These are phyloP conservation scores for Ophiostoma pallidulum DNA, from an alignment of 2,329 filamentous ascomycete species.

Conservation along the genomic window DNA sequence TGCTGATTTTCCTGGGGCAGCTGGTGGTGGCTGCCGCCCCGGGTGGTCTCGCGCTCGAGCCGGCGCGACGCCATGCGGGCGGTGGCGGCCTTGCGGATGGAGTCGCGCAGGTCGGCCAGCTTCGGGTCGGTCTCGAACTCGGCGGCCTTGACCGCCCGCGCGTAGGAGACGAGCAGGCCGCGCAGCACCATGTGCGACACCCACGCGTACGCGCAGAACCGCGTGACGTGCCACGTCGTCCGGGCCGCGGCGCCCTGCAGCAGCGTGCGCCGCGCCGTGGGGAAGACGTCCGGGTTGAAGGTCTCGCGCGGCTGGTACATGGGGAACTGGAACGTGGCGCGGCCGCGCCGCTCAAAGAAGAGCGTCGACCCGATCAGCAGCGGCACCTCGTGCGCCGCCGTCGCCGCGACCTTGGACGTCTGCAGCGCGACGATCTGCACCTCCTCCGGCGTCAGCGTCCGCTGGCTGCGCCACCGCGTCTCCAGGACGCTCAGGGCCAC, in stretches of 20 bases:
- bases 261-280: background rate
- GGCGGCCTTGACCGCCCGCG: slow-evolving; percentile 4
- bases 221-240: slow-evolving; percentile 14
- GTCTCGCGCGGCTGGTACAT: slow-evolving; percentile 11
- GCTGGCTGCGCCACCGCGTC: slow-evolving; percentile 11
- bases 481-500: slow-evolving; percentile 13
- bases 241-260: slow-evolving; percentile 10
- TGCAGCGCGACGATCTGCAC: slow-evolving; percentile 15
- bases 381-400: slow-evolving; percentile 11
- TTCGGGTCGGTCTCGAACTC: slow-evolving; percentile 10
- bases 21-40: background rate
- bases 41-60: background rate
- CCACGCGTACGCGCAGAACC: slow-evolving; percentile 10
- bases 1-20: background rate
- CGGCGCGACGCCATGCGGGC: background rate
- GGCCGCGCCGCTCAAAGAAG: slow-evolving; percentile 11
- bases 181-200: slow-evolving; percentile 10
- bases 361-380: background rate
- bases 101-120: slow-evolving; percentile 11
- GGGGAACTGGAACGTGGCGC: slow-evolving; percentile 15
- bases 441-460: slow-evolving; percentile 16
- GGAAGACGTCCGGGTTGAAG: slow-evolving; percentile 15
- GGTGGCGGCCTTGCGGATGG: background rate
- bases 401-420: slow-evolving; percentile 10
- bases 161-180: slow-evolving; percentile 8